Evolutionary conservation across 139 green algal genomes (phyloP).

Genomic region (Ettlia oleoabundans): DNA sequence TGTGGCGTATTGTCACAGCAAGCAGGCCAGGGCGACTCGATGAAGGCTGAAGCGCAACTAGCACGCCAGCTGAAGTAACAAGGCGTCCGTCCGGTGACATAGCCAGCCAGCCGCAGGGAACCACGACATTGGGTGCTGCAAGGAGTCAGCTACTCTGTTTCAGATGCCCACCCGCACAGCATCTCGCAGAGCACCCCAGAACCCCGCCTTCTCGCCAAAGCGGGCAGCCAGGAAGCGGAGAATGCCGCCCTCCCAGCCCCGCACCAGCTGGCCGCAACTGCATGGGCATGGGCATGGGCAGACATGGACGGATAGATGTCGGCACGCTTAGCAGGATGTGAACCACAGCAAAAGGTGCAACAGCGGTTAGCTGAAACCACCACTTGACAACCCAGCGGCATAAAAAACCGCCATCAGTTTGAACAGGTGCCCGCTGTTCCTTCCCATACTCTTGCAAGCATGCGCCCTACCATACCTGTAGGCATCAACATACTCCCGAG

Average conservation of each 20-base stretch:
- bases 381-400: too few relatives aligned
- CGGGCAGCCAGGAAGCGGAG: constrained; percentile 67
- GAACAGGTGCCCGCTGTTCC: too few relatives aligned
- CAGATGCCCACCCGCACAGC: not conserved
- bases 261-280: constrained; percentile 68
- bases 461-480: constrained; percentile 21
- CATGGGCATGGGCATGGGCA: too few relatives aligned
- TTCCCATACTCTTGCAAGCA: too few relatives aligned
- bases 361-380: too few relatives aligned
- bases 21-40: not conserved
- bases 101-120: too few relatives aligned
- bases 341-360: too few relatives aligned
- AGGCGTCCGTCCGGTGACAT: too few relatives aligned
- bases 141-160: not conserved
- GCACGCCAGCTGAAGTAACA: not conserved
- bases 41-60: not conserved
- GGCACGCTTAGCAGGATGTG: too few relatives aligned
- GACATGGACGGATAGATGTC: not conserved
- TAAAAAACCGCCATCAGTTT: too few relatives aligned
- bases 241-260: constrained; percentile 81
- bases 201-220: constrained; percentile 40
- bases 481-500: constrained; percentile 49
- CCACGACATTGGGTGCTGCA: too few relatives aligned
- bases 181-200: constrained; percentile 20
- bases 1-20: not conserved